Conservation (phyloP, 176 grass and related monocot species). For the Avena atlantica region DNA sequence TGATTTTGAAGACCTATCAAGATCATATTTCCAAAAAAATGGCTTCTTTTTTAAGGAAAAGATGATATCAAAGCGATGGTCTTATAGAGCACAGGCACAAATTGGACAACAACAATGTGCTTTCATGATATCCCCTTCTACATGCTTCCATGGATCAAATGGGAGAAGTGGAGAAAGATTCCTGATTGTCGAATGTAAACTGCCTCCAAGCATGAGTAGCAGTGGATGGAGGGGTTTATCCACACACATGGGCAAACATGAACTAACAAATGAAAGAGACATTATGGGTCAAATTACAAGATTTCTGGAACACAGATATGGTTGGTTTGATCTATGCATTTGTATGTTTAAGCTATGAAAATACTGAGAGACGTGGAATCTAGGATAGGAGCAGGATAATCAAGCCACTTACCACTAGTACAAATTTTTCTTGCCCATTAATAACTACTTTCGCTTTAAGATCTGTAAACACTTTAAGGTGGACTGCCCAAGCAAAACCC, state of each 20-base stretch:
- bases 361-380: not conserved
- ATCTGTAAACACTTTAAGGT: slow-evolving; percentile 23
- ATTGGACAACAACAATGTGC: slow-evolving; percentile 13
- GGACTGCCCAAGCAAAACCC: not conserved
- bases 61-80: not conserved
- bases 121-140: slow-evolving; percentile 5
- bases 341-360: not conserved
- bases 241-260: slow-evolving; percentile 9
- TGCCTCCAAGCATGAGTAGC: slow-evolving; percentile 4
- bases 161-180: not conserved
- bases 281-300: not conserved
- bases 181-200: not conserved
- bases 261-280: slow-evolving; percentile 21
- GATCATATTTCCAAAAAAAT: not conserved
- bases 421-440: not conserved
- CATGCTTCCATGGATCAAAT: not conserved
- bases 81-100: not conserved
- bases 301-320: not conserved
- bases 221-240: not conserved
- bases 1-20: slow-evolving; percentile 12
- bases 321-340: not conserved
- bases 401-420: slow-evolving; percentile 1
- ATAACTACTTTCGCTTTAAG: not conserved
- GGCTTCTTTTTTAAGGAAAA: not conserved
- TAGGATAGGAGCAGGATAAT: not conserved